Conservation (phyloP, 345 rosid species). For the Aquilaria malaccensis region DNA sequence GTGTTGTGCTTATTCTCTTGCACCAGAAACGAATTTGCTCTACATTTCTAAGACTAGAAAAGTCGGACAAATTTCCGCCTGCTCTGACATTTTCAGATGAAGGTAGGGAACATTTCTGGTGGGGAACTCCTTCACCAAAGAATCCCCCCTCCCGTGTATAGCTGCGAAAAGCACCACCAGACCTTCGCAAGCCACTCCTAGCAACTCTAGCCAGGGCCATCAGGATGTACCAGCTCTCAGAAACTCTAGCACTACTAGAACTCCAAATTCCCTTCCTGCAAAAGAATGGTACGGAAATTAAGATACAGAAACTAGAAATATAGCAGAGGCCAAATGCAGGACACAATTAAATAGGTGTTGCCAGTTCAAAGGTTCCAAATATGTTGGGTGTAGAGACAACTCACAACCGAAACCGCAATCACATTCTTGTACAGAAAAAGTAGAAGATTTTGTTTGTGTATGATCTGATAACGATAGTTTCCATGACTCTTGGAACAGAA, state of each 20-base stretch:
- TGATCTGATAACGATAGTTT: slow-evolving; percentile 15
- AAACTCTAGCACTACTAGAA: slow-evolving; percentile 9
- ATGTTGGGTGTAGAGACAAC: slow-evolving; percentile 12
- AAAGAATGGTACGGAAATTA: slow-evolving; percentile 4
- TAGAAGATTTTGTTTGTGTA: not conserved
- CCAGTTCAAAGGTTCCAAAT: slow-evolving; percentile 16
- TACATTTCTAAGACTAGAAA: slow-evolving; percentile 14
- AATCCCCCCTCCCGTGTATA: slow-evolving; percentile 13
- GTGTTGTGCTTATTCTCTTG: slow-evolving; percentile 47
- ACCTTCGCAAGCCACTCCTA: slow-evolving; percentile 42
- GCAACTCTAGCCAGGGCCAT: slow-evolving; percentile 63
- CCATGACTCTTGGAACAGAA: slow-evolving; percentile 26
- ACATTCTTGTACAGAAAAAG: slow-evolving; percentile 9
- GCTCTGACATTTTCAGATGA: slow-evolving; percentile 16
- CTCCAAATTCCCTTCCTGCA: slow-evolving; percentile 14
- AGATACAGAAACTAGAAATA: slow-evolving; percentile 5
- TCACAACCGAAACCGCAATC: not conserved
- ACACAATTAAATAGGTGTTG: slow-evolving; percentile 9
- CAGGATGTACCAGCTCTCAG: slow-evolving; percentile 9
- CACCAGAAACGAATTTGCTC: slow-evolving; percentile 24
- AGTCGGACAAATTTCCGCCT: slow-evolving; percentile 14
- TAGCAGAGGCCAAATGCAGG: slow-evolving; percentile 7
- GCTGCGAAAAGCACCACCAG: slow-evolving; percentile 24
- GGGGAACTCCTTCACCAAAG: slow-evolving; percentile 8
- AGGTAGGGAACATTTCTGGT: slow-evolving; percentile 12